Percentiles rank a stretch among this genome's conserved stretches.
These are phyloP conservation scores for Fusarium musae DNA, from an alignment of 2,329 filamentous ascomycete genomes.

Conservation along the genomic window DNA sequence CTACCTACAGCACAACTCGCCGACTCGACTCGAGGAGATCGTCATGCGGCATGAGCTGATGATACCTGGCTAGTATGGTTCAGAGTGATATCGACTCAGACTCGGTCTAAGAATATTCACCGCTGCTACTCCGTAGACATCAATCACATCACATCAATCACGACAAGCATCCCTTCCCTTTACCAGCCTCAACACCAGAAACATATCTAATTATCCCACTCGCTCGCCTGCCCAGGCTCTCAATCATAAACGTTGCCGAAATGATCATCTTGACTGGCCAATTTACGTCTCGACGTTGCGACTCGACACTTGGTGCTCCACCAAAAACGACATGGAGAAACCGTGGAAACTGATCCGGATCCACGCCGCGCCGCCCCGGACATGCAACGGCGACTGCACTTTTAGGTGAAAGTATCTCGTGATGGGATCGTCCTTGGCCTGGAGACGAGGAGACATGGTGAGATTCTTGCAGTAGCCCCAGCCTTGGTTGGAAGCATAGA, in stretches of 20 bases:
- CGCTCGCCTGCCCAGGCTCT: conserved; percentile 6
- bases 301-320: conserved; percentile 8
- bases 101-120: conserved; percentile 10
- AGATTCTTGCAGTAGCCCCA: conserved; percentile 13
- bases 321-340: background rate
- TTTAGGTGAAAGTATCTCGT: conserved; percentile 46
- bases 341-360: conserved; percentile 23
- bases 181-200: background rate
- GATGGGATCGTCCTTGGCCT: conserved; percentile 30
- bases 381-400: conserved; percentile 15
- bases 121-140: conserved; percentile 1
- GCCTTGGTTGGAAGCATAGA: background rate
- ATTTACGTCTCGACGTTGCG: conserved; percentile 5
- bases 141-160: background rate
- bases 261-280: conserved; percentile 5
- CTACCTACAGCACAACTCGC: background rate
- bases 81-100: conserved; percentile 6
- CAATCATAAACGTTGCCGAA: conserved; percentile 8
- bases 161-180: conserved; percentile 22
- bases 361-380: conserved; percentile 14
- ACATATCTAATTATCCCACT: background rate
- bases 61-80: conserved; percentile 4
- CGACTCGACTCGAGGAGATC: background rate
- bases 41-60: conserved; percentile 9
- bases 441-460: conserved; percentile 13